Evolutionary conservation across 805 yeast species (phyloP), one percentile per base, ranked within the genome.

Genomic region (Candida yuanshanica): DNA sequence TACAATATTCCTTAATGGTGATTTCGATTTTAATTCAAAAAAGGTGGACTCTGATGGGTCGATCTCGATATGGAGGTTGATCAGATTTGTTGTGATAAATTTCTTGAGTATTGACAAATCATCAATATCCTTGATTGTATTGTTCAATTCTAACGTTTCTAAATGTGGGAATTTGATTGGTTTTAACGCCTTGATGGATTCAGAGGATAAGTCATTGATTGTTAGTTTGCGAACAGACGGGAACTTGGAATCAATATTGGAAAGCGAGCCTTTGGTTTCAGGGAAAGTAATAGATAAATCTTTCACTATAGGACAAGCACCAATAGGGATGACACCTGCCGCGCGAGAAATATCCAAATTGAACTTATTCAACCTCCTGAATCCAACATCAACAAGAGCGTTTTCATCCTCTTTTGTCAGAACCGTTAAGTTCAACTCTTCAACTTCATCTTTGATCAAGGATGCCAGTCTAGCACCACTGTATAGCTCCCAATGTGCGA

Each of bases 401-500:
- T 14, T 13, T 13, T 14, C 17, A 14, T 27, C 31, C 11, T 27
- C 18, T 8, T 27, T 27, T 8, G 31, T 27, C 10, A 27, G 9
- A 5, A 27, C 16, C 10, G 31, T 27, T 21, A 31, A 12, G 12
- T 31, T 31, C 8, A 31, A 17, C 14, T 17, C 21, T 31, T 31
- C 34, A 18, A 31, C 34, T 7, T 12, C 12, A n/a, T 31, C 21
- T 9, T 17, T 18, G 11, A 31, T 31, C 31, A 27, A 27, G 11
- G 22, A 31, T 8, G 34, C 34, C 3, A 39, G 12, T 18, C 16
- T 13, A 12, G 35, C 29, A 12, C 43, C 34, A 25, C 40, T 39
- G 14, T 24, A 27, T 8, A 43, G 20, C 16, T 43, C 46, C 43
- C 46, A 43, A 22, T 43, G 46, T 2, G 7, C 20, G 16, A 37